phyloP scores from a whole-genome alignment of 441 rosid species.

The Geranium incanum region DNA sequence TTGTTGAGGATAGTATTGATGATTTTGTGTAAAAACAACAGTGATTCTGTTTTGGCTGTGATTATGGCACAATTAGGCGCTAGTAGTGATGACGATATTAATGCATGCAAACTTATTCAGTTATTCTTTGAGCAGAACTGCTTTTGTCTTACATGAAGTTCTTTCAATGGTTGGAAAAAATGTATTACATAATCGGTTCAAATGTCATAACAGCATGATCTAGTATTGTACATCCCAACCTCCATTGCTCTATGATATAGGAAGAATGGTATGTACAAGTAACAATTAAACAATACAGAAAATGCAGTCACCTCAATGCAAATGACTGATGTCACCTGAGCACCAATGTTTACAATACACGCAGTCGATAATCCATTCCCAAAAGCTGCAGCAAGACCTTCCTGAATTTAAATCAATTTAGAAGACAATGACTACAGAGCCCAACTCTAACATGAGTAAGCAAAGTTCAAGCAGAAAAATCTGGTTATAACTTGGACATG shows the following conservation, averaged over 20 bases:
- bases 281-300: conserved; percentile 7
- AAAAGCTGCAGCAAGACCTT: conserved; percentile 89
- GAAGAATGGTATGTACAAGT: neutral
- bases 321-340: conserved; percentile 76
- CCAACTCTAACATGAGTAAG: neutral
- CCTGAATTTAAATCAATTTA: conserved; percentile 35
- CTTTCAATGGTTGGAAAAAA: neutral
- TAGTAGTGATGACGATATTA: too few relatives aligned
- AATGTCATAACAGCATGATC: neutral
- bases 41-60: neutral
- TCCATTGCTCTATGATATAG: neutral
- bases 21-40: neutral
- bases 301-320: conserved; percentile 71
- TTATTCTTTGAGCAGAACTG: neutral
- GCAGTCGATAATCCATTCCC: conserved; percentile 91
- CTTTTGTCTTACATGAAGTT: neutral
- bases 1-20: neutral
- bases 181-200: neutral
- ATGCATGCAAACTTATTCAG: too few relatives aligned
- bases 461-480: neutral
- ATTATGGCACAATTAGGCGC: neutral
- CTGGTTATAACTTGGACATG: neutral
- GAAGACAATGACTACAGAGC: conserved; percentile 7
- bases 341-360: conserved; percentile 87
- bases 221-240: neutral